Evolutionary conservation across 2,329 filamentous ascomycete genomes (phyloP).

Genomic region (Fusarium sp.): DNA sequence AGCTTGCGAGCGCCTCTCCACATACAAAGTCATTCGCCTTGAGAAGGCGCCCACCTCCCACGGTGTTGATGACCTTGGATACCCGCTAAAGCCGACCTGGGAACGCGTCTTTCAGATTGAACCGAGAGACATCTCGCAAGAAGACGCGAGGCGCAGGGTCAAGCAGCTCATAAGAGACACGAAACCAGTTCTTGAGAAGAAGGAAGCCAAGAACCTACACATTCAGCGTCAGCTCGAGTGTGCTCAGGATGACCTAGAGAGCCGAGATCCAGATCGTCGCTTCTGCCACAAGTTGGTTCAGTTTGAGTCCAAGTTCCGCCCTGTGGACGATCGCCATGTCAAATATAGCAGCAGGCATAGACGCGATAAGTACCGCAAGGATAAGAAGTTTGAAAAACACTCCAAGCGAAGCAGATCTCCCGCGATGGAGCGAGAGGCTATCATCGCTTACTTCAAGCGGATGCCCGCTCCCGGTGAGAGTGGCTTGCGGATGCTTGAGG

Average conservation of each 20-base stretch:
- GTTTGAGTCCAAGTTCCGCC: slow-evolving; percentile 58
- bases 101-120: slow-evolving; percentile 53
- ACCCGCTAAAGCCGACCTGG: slow-evolving; percentile 57
- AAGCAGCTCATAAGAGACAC: slow-evolving; percentile 55
- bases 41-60: slow-evolving; percentile 55
- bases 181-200: slow-evolving; percentile 57
- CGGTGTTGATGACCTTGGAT: slow-evolving; percentile 57
- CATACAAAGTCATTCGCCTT: slow-evolving; percentile 60
- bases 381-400: slow-evolving; percentile 33
- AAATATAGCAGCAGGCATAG: slow-evolving; percentile 35
- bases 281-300: slow-evolving; percentile 62
- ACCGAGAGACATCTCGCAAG: slow-evolving; percentile 56
- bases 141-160: slow-evolving; percentile 57
- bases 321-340: slow-evolving; percentile 39
- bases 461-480: slow-evolving; percentile 54
- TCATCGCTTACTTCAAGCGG: slow-evolving; percentile 65
- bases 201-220: slow-evolving; percentile 52
- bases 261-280: slow-evolving; percentile 55
- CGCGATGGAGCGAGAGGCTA: slow-evolving; percentile 56
- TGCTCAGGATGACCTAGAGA: slow-evolving; percentile 54
- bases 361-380: slow-evolving; percentile 39
- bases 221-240: slow-evolving; percentile 62
- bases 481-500: slow-evolving; percentile 48
- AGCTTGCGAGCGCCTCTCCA: slow-evolving; percentile 58
- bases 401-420: slow-evolving; percentile 45